These are phyloP conservation scores for Euphrasia confusa DNA, from an alignment of 257 asterid species.

Conservation along the genomic window DNA sequence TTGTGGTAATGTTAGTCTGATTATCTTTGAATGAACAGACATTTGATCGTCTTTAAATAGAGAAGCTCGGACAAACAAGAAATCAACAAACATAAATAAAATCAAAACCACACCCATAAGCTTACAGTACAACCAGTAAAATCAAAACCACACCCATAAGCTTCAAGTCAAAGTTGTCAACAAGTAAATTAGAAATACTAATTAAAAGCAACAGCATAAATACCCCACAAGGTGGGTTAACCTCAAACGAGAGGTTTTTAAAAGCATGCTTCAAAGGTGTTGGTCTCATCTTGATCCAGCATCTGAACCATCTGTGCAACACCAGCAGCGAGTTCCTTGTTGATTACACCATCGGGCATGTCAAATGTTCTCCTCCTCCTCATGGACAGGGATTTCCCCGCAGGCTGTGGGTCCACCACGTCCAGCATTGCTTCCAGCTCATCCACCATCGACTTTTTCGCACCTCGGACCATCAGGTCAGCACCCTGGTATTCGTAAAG, in stretches of 20 bases:
- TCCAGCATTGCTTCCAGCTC: conserved; percentile 98
- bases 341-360: conserved; percentile 68
- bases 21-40: no score
- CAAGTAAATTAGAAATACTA: background rate
- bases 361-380: conserved; percentile 91
- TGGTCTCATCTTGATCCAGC: conserved; percentile 55
- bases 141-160: no score
- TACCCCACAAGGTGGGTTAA: background rate
- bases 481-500: conserved; percentile 47
- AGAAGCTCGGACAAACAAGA: no score
- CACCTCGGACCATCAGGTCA: conserved; percentile 70
- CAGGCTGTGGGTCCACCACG: conserved; percentile 81
- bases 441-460: conserved; percentile 71
- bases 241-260: conserved; percentile 12
- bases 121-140: no score
- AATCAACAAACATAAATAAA: no score
- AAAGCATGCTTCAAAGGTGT: conserved; percentile 42
- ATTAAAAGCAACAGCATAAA: background rate
- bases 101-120: no score
- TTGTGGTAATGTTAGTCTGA: no score
- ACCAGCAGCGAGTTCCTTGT: conserved; percentile 84
- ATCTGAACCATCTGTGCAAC: conserved; percentile 81
- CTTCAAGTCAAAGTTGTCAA: background rate
- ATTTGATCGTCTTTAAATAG: no score
- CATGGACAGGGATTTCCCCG: conserved; percentile 43